These are phyloP conservation scores for Aspergillus hiratsukae DNA, from an alignment of 2,329 filamentous ascomycete genomes.

Conservation along the genomic window DNA sequence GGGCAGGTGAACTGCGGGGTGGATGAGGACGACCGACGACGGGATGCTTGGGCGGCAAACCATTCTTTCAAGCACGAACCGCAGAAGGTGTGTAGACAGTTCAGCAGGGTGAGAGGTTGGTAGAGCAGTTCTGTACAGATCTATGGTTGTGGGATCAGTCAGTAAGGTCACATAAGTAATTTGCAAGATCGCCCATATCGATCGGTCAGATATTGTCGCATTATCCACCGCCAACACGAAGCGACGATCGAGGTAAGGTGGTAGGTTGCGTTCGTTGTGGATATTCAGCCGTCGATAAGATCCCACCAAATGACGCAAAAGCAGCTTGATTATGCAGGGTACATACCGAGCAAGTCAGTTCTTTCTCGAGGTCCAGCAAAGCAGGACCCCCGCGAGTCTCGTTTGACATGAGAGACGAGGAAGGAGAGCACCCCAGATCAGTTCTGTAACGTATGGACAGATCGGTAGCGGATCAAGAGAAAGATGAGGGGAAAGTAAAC, in stretches of 20 bases:
- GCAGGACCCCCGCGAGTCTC: constrained; percentile 26
- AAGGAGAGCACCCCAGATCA: neutral
- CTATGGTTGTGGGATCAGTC: constrained; percentile 42
- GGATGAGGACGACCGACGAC: constrained; percentile 41
- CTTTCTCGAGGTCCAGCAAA: constrained; percentile 73
- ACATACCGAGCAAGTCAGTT: constrained; percentile 91
- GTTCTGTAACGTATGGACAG: neutral
- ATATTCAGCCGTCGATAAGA: neutral
- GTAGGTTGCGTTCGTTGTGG: neutral
- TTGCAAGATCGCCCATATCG: neutral
- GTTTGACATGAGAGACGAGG: constrained; percentile 13
- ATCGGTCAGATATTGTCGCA: neutral
- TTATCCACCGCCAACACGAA: neutral
- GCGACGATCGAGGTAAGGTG: neutral
- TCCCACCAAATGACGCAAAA: neutral
- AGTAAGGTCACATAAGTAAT: neutral
- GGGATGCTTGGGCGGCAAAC: constrained; percentile 76
- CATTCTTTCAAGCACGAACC: constrained; percentile 93
- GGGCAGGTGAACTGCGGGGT: constrained; percentile 75
- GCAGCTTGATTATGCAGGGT: neutral
- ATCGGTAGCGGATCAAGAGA: neutral
- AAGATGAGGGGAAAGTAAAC: neutral
- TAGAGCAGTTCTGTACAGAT: constrained; percentile 96
- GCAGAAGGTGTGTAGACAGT: constrained; percentile 94
- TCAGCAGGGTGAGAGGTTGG: constrained; percentile 83